These are phyloP conservation scores for Jaapia argillacea DNA, from an alignment of 768 basidiomycete species.

Conservation along the genomic window DNA sequence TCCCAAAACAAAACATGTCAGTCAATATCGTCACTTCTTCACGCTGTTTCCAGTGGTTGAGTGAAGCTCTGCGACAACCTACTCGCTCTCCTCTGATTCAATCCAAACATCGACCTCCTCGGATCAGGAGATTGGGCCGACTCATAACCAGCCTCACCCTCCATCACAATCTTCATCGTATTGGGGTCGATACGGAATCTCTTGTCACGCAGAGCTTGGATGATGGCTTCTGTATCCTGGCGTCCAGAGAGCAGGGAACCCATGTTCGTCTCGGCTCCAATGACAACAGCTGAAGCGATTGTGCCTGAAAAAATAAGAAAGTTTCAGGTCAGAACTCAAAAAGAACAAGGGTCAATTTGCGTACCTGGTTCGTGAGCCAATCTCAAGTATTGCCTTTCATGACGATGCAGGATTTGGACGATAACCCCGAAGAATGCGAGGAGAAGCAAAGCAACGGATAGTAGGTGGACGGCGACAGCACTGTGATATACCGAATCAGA, in stretches of 20 bases:
- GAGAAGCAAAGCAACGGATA: constrained; percentile 30
- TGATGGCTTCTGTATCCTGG: constrained; percentile 27
- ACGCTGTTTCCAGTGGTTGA: too few species aligned
- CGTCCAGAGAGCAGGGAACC: constrained; percentile 32
- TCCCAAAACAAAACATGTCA: too few species aligned
- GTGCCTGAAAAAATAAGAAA: constrained; percentile 23
- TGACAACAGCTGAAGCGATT: constrained; percentile 44
- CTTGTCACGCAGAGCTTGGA: constrained; percentile 28
- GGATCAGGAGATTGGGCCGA: constrained; percentile 7
- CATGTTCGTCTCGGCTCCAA: constrained; percentile 41
- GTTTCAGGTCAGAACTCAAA: neutral
- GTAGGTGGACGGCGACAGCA: constrained; percentile 31
- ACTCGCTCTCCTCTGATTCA: too few species aligned
- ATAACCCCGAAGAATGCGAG: constrained; percentile 32
- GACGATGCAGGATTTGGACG: constrained; percentile 37
- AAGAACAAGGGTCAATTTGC: too few species aligned
- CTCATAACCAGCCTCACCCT: constrained; percentile 39
- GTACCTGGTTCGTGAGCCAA: constrained; percentile 31
- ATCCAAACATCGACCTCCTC: neutral
- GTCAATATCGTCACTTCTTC: too few species aligned
- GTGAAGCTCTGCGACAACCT: too few species aligned
- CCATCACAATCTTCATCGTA: constrained; percentile 43
- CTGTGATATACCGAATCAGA: constrained; percentile 14
- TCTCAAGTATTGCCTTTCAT: constrained; percentile 31
- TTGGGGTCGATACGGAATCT: constrained; percentile 40